phyloP scores from a whole-genome alignment of 2,329 filamentous ascomycete genomes.

The Microsporum audouinii region DNA sequence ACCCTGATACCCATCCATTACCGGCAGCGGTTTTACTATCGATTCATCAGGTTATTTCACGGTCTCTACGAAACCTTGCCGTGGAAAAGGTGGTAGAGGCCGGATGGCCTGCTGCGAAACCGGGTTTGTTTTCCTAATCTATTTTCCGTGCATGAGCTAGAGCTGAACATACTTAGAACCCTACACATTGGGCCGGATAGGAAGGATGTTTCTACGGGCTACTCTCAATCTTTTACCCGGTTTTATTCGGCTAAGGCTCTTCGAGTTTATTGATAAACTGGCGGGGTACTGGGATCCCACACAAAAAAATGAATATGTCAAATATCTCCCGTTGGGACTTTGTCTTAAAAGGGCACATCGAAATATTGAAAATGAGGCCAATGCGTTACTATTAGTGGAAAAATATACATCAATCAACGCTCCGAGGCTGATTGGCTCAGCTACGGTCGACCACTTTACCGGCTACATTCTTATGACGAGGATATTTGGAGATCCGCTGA shows the following conservation, averaged over 20 bases:
- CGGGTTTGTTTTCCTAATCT: no score
- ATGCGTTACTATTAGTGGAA: conserved; percentile 10
- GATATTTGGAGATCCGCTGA: no score
- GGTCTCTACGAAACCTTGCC: no score
- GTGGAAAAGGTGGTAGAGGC: no score
- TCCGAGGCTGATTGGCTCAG: conserved; percentile 7
- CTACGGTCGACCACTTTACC: neutral
- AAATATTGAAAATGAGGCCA: conserved; percentile 11
- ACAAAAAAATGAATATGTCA: neutral
- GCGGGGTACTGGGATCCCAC: neutral
- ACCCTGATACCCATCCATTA: no score
- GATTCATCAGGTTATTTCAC: no score
- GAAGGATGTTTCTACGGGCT: neutral
- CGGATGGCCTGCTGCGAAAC: no score
- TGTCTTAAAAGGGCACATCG: conserved; percentile 8
- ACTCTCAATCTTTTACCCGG: neutral
- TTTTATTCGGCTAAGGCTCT: neutral
- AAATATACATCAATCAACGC: conserved; percentile 11
- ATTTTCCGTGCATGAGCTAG: no score
- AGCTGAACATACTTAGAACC: neutral
- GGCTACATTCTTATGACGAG: no score
- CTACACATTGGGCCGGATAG: neutral
- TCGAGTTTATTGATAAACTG: neutral
- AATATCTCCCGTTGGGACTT: conserved; percentile 12
- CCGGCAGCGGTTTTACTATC: no score